phyloP scores from a whole-genome alignment of 805 yeast genomes.

The Cyberlindnera maritima region DNA sequence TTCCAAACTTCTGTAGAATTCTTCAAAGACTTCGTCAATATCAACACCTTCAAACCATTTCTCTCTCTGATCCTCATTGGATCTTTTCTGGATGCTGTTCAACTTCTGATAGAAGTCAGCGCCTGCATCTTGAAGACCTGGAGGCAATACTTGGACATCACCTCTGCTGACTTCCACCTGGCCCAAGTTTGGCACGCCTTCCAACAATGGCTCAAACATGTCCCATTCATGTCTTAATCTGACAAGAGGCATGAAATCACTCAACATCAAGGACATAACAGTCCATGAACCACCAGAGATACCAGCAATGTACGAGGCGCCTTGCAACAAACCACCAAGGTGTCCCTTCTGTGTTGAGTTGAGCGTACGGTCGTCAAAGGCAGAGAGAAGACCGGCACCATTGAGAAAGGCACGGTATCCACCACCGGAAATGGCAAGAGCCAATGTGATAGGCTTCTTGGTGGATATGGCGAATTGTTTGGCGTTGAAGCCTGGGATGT shows the following conservation, averaged over 20 bases:
- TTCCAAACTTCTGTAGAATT: slow-evolving; percentile 24
- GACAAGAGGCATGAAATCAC: slow-evolving; percentile 38
- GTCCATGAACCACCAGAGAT: slow-evolving; percentile 88
- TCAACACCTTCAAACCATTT: slow-evolving; percentile 6
- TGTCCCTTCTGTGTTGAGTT: slow-evolving; percentile 50
- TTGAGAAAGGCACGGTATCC: slow-evolving; percentile 86
- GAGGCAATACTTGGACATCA: slow-evolving; percentile 28
- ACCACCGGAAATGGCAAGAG: slow-evolving; percentile 75
- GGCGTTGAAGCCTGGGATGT: slow-evolving; percentile 35
- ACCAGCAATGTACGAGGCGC: slow-evolving; percentile 70
- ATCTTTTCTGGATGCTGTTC: slow-evolving; percentile 16
- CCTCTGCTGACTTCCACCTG: slow-evolving; percentile 30
- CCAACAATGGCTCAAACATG: slow-evolving; percentile 45
- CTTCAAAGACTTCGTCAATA: slow-evolving; percentile 19
- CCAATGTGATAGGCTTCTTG: slow-evolving; percentile 41
- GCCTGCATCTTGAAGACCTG: slow-evolving; percentile 20
- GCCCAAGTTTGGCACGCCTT: slow-evolving; percentile 57
- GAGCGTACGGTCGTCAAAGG: slow-evolving; percentile 69
- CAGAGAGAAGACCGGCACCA: slow-evolving; percentile 83
- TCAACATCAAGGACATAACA: slow-evolving; percentile 36
- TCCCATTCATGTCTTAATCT: slow-evolving; percentile 39
- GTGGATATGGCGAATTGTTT: slow-evolving; percentile 23
- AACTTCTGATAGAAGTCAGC: slow-evolving; percentile 24
- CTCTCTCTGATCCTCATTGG: neutral
- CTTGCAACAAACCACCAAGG: slow-evolving; percentile 71